Evolutionary conservation across 2,329 filamentous ascomycete species (phyloP), one percentile per base, ranked within the genome.

Genomic region (Beauveria sp.): DNA sequence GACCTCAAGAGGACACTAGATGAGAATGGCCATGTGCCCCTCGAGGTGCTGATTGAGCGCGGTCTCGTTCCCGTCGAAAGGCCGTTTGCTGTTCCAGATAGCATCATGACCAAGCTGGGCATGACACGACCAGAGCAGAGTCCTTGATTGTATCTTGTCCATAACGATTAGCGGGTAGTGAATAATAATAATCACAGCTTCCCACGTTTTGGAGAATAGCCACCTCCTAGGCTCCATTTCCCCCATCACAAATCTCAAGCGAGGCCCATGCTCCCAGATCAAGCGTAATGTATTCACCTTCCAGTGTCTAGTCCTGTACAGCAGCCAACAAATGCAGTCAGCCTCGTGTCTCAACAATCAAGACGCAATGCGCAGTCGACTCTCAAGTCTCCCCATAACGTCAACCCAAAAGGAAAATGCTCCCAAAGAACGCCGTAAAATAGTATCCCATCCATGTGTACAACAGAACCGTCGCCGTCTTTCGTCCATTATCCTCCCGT

Each of bases 1-100:
- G 69, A 74, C 62, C 69, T 87, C 67, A 82, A 81, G 66, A 71
- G 65, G 54, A 69, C 75, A 14, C 64, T 84, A 24, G 76, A 81
- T 49, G 73, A 76, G 63, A 69, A 73, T 2, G 68, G 71, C 20
- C 70, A 67, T 3, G 66, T 79, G 2, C 67, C 66, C 1, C 65
- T 69, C 1, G 68, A 73, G 14, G 72, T 76, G 63, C 68, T 83
- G 46, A 51, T 76, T 3, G 64, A 68, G 3, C 63, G 67, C 63
- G 74, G 76, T 0, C 65, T 82, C 38, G 64, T 82, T n/a, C 79
- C 80, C 0, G 66, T 65, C 1, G 81, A 84, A 70, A 73, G 65
- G 59, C 73, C 72, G 1, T 80, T 79, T 70, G 63, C 70, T 3
- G 69, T 83, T 1, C 70, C 75, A 26, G 72, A 76, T 12, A 72